Evolutionary conservation across 2,329 filamentous ascomycete genomes (phyloP), one percentile per base, ranked within the genome.

Genomic region (Stachybotrys echinatus): DNA sequence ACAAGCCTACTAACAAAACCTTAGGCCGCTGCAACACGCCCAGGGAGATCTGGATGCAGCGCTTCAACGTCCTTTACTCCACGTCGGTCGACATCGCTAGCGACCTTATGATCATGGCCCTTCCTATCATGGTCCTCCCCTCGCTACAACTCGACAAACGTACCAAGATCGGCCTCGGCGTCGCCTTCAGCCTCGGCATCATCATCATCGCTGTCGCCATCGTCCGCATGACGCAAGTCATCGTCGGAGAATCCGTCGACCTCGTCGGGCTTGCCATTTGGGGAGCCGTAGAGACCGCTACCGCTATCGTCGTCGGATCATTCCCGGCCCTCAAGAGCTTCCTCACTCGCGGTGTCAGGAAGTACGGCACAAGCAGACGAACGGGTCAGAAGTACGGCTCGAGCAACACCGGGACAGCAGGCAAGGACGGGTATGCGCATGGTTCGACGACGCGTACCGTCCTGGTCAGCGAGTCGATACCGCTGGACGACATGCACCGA

Each of bases 161-260:
- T 23, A 56, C 48, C 23, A 60, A 60, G 27, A 22, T 57, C 22
- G 54, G 54, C 10, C 53, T 59, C 10, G 53, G 37, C 12, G 48
- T 53, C n/a, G 55, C 53, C 10, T 60, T 60, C 47, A 52, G 52
- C 48, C 52, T 60, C 21, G 54, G 55, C 14, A 37, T 58, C 42
- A 50, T 60, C 45, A 59, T 58, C 45, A 56, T 59, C 31, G 43
- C 46, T 48, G 54, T 56, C 22, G 50, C 57, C 21, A 47, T 58
- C 34, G 48, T 59, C 34, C 58, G 58, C 17, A 55, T 59, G 50
- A 56, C 51, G n/a, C 55, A 58, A 46, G 50, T 55, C 37, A 48
- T 61, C 14, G 49, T 56, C 12, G 49, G 48, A 2, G 46, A 51
- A 10, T 18, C 37, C 10, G 45, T 59, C 27, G 57, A 61, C 48